These are phyloP conservation scores for Pulveroboletus sp. DNA, from an alignment of 768 basidiomycete genomes.

Conservation along the genomic window DNA sequence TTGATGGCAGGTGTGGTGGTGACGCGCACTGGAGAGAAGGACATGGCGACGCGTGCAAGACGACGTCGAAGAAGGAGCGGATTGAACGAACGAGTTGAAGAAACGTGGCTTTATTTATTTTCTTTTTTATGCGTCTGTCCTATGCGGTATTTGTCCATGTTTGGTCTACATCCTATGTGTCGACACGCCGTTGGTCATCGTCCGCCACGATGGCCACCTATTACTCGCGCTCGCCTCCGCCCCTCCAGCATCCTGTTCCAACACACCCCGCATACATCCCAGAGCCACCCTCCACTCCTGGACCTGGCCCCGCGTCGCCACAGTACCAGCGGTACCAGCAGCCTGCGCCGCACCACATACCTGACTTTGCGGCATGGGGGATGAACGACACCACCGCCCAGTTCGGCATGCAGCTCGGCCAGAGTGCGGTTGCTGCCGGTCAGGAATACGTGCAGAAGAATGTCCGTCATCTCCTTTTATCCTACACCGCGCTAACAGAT, in stretches of 20 bases:
- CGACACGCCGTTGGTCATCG: background rate
- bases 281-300: conserved; percentile 72
- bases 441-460: conserved; percentile 96
- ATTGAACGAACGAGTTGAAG: background rate
- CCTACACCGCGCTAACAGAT: conserved; percentile 2
- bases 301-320: conserved; percentile 66
- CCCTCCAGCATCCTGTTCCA: conserved; percentile 83
- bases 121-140: conserved; percentile 17
- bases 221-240: conserved; percentile 64
- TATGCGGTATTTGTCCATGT: conserved; percentile 18
- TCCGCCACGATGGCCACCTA: conserved; percentile 28
- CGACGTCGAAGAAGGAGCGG: conserved; percentile 5
- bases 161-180: conserved; percentile 7
- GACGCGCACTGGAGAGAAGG: conserved; percentile 48
- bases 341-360: conserved; percentile 35
- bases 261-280: conserved; percentile 86
- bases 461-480: conserved; percentile 42
- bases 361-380: conserved; percentile 70
- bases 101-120: background rate
- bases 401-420: conserved; percentile 94
- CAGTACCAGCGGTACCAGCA: conserved; percentile 40
- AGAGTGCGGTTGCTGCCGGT: conserved; percentile 87
- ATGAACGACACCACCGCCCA: conserved; percentile 93
- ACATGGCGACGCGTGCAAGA: conserved; percentile 31
- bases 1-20: conserved; percentile 78